phyloP scores from a whole-genome alignment of 1,284 basidiomycete species.

The Sanghuangporus baumii region DNA sequence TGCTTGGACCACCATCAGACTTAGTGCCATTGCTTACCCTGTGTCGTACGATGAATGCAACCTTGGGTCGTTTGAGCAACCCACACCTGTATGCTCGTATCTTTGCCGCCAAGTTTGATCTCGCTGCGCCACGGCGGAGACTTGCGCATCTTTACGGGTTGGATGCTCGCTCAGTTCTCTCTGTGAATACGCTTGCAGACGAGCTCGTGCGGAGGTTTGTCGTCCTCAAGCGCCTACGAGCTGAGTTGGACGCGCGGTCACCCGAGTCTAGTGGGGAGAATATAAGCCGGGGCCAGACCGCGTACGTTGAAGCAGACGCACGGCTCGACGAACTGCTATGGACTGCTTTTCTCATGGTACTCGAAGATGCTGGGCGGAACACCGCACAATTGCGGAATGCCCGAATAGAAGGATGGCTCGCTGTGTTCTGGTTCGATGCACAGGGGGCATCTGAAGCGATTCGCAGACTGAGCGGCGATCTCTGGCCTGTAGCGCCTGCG shows the following conservation, averaged over 20 bases:
- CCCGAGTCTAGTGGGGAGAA: slow-evolving; percentile 24
- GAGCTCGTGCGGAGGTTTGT: slow-evolving; percentile 46
- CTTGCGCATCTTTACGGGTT: slow-evolving; percentile 21
- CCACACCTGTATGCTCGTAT: slow-evolving; percentile 42
- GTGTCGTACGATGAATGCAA: slow-evolving; percentile 30
- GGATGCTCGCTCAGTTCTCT: not conserved
- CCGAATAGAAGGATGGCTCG: slow-evolving; percentile 32
- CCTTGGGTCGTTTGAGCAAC: slow-evolving; percentile 30
- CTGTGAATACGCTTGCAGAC: slow-evolving; percentile 27
- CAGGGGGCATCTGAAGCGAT: slow-evolving; percentile 30
- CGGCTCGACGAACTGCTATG: slow-evolving; percentile 38
- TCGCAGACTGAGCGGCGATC: slow-evolving; percentile 24
- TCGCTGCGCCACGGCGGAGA: slow-evolving; percentile 25
- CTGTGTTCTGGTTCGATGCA: slow-evolving; percentile 33
- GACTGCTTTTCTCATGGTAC: slow-evolving; percentile 47
- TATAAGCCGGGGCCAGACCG: slow-evolving; percentile 6
- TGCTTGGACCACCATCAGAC: slow-evolving; percentile 29
- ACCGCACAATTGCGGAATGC: slow-evolving; percentile 37
- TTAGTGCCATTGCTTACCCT: slow-evolving; percentile 34
- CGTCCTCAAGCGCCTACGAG: slow-evolving; percentile 46
- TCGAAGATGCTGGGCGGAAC: slow-evolving; percentile 54
- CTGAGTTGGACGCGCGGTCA: slow-evolving; percentile 24
- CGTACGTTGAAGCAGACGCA: slow-evolving; percentile 27
- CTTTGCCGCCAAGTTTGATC: slow-evolving; percentile 40
- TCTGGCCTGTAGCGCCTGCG: slow-evolving; percentile 27